Conservation (phyloP, 371 early-diverging fungal species). For the Nematocida sp. region DNA sequence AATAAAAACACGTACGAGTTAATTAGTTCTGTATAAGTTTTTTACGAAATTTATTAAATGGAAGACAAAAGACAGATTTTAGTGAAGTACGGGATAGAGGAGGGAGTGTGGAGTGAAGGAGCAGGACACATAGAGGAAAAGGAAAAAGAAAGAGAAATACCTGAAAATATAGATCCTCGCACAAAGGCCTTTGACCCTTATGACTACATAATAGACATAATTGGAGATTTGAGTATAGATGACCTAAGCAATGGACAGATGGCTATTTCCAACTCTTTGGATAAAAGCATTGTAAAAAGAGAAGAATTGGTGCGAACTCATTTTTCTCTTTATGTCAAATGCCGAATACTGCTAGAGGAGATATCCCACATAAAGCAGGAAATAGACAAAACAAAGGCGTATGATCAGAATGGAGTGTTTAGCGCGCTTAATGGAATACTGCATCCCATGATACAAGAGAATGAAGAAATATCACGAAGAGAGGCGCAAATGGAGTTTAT, state of each 20-base stretch:
- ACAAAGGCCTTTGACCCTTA: conserved; percentile 26
- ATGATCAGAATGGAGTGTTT: not conserved
- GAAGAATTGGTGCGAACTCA: conserved; percentile 31
- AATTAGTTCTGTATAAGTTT: not conserved
- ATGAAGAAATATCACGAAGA: conserved; percentile 9
- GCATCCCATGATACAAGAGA: conserved; percentile 21
- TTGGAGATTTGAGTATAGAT: conserved; percentile 17
- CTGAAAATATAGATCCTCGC: not conserved
- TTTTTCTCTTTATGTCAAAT: conserved; percentile 34
- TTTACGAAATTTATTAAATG: conserved; percentile 11
- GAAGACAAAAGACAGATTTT: conserved; percentile 30
- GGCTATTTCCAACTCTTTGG: conserved; percentile 22
- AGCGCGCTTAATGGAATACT: not conserved
- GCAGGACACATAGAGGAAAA: not conserved
- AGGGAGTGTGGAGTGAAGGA: not conserved
- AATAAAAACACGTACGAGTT: no score
- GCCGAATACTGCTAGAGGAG: conserved; percentile 20
- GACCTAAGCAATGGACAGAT: conserved; percentile 29
- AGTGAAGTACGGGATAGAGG: conserved; percentile 25
- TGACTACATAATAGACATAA: not conserved
- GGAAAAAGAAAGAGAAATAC: not conserved
- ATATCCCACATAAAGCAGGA: not conserved
- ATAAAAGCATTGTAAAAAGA: conserved; percentile 16
- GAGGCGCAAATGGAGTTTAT: conserved; percentile 37
- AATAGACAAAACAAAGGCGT: not conserved